Percentiles rank a stretch among this genome's conserved stretches.
phyloP scores from a whole-genome alignment of 2,329 filamentous ascomycete genomes.

The Cytospora leucostoma region DNA sequence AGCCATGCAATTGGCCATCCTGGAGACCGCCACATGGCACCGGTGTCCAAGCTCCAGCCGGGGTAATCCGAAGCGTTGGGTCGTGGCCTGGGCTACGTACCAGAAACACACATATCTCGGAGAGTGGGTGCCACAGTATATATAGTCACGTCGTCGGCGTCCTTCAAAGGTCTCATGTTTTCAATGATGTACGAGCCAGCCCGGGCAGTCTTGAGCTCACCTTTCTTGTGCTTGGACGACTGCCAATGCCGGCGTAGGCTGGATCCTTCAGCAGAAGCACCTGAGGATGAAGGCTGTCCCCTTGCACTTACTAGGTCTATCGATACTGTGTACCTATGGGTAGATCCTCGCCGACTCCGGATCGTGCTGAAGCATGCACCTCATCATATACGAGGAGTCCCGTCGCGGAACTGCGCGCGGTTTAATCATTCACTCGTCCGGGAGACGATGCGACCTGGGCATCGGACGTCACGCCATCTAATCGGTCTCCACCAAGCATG shows the following conservation, averaged over 20 bases:
- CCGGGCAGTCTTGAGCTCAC: too few relatives aligned
- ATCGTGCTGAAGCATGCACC: neutral
- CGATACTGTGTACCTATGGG: neutral
- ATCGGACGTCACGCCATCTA: neutral
- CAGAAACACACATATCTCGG: too few relatives aligned
- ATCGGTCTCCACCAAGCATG: neutral
- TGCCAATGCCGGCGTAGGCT: neutral
- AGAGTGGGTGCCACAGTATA: too few relatives aligned
- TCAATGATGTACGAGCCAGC: too few relatives aligned
- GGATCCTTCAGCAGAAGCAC: neutral
- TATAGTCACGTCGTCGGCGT: too few relatives aligned
- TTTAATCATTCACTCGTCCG: neutral
- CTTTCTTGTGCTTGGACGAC: too few relatives aligned
- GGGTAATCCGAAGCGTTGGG: neutral
- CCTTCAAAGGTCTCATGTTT: too few relatives aligned
- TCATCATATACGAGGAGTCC: neutral
- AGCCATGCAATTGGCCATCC: neutral
- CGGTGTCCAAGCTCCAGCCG: neutral
- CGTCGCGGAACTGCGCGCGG: neutral
- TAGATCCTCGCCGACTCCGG: neutral
- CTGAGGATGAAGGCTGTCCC: neutral
- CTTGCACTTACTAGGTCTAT: neutral
- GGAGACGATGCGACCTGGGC: neutral
- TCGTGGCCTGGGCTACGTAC: too few relatives aligned
- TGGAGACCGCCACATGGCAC: constrained; percentile 1